These are phyloP conservation scores for Lactifluus hygrophoroides DNA, from an alignment of 768 basidiomycete genomes.

Conservation along the genomic window DNA sequence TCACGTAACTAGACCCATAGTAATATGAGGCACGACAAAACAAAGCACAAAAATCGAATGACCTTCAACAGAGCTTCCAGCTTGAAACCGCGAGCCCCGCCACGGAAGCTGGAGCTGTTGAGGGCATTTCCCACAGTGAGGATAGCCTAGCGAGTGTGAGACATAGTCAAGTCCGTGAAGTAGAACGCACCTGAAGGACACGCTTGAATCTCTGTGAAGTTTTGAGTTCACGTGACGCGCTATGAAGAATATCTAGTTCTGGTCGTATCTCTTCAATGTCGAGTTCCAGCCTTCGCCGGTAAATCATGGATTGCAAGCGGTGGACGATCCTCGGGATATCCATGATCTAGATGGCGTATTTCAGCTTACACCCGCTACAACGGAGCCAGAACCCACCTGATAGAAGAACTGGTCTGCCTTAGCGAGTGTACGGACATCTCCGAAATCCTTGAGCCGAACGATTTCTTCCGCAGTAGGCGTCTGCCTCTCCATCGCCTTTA, in stretches of 20 bases:
- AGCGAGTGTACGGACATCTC: constrained; percentile 63
- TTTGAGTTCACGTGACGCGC: constrained; percentile 62
- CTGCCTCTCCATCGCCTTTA: constrained; percentile 66
- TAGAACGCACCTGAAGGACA: constrained; percentile 49
- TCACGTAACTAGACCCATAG: constrained; percentile 63
- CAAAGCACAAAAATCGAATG: neutral
- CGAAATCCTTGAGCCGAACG: constrained; percentile 57
- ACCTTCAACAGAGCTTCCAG: constrained; percentile 80
- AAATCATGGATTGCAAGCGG: constrained; percentile 76
- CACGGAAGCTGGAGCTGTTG: constrained; percentile 77
- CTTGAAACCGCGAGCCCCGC: constrained; percentile 78
- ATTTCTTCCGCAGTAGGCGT: constrained; percentile 81
- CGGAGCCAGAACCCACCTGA: constrained; percentile 41
- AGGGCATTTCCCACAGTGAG: constrained; percentile 73
- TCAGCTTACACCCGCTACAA: neutral
- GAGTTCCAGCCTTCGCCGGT: constrained; percentile 70
- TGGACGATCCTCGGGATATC: constrained; percentile 64
- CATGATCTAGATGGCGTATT: constrained; percentile 49
- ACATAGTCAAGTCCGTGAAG: neutral
- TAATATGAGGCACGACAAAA: neutral
- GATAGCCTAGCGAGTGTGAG: constrained; percentile 42
- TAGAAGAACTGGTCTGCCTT: constrained; percentile 79
- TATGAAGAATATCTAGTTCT: constrained; percentile 64
- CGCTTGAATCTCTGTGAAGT: constrained; percentile 56
- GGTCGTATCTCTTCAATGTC: constrained; percentile 80